Evolutionary conservation across 805 yeast genomes (phyloP).

Genomic region (Cyberlindnera sargentensis): DNA sequence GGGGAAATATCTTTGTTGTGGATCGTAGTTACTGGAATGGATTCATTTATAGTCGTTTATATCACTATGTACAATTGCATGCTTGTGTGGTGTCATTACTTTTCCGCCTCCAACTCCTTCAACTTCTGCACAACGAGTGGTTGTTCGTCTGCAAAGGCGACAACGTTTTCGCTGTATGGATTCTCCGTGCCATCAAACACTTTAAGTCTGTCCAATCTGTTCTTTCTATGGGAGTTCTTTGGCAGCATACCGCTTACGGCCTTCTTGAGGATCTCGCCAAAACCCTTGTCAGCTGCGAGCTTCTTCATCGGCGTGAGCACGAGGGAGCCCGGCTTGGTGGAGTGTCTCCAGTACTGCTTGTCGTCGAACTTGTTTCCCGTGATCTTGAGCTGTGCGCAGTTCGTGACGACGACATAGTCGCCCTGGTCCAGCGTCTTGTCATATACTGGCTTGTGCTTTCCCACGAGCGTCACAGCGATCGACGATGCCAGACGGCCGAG

Average conservation of each 20-base stretch:
- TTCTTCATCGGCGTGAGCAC: constrained; percentile 77
- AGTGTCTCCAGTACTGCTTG: constrained; percentile 84
- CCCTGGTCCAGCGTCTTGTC: constrained; percentile 82
- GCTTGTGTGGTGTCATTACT: background rate
- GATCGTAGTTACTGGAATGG: too few species aligned
- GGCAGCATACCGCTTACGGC: constrained; percentile 98
- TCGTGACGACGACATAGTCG: constrained; percentile 94
- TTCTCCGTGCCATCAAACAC: constrained; percentile 83
- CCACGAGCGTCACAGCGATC: constrained; percentile 83
- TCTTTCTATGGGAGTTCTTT: constrained; percentile 73
- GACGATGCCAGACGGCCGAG: constrained; percentile 88
- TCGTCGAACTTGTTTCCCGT: constrained; percentile 81
- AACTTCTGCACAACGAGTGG: constrained; percentile 40
- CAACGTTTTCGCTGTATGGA: constrained; percentile 76
- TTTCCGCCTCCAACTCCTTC: constrained; percentile 16
- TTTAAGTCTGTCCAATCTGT: constrained; percentile 77
- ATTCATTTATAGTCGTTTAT: background rate
- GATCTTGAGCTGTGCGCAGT: constrained; percentile 73
- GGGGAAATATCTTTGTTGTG: background rate
- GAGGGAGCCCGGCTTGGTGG: constrained; percentile 84
- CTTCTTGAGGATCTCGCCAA: constrained; percentile 72
- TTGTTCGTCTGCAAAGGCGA: constrained; percentile 80
- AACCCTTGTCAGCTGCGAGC: constrained; percentile 72
- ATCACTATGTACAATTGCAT: background rate
- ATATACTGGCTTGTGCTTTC: constrained; percentile 93